Evolutionary conservation across 108 stramenopile genomes (phyloP).

Genomic region (Stephanodiscus minutulus): DNA sequence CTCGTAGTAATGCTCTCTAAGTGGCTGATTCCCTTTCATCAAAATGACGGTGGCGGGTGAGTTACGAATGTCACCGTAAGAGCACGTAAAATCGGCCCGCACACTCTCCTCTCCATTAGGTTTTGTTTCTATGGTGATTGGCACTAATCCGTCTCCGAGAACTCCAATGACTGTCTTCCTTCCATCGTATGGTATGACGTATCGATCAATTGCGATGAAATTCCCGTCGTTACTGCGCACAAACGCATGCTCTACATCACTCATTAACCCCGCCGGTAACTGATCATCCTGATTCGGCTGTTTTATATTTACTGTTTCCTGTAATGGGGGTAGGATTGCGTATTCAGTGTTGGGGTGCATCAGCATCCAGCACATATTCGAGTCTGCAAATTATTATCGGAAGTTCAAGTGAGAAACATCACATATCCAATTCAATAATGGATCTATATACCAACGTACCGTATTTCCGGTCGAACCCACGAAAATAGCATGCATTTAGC

Average conservation of each 20-base stretch:
- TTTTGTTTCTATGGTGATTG: slow-evolving; percentile 37
- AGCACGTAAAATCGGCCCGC: slow-evolving; percentile 40
- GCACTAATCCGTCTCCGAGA: slow-evolving; percentile 42
- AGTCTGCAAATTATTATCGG: slow-evolving; percentile 8
- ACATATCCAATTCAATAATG: background rate
- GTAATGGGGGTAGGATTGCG: slow-evolving; percentile 31
- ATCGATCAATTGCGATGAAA: slow-evolving; percentile 47
- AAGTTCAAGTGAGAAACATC: background rate
- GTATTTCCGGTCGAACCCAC: slow-evolving; percentile 47
- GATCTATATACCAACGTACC: slow-evolving; percentile 9
- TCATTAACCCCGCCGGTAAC: slow-evolving; percentile 44
- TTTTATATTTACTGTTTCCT: slow-evolving; percentile 20
- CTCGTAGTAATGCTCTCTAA: slow-evolving; percentile 34
- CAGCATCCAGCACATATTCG: slow-evolving; percentile 53
- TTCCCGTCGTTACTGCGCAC: slow-evolving; percentile 41
- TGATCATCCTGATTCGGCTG: slow-evolving; percentile 6
- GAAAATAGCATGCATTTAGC: slow-evolving; percentile 49
- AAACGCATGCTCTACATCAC: slow-evolving; percentile 54
- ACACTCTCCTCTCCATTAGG: slow-evolving; percentile 37
- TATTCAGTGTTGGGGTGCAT: slow-evolving; percentile 38
- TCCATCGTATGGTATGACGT: slow-evolving; percentile 20
- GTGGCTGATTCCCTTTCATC: slow-evolving; percentile 39
- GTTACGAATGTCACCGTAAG: slow-evolving; percentile 30
- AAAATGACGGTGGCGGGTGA: slow-evolving; percentile 40
- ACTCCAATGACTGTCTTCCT: slow-evolving; percentile 27